A percentile compares a stretch with the other conserved stretches of the same genome.
Evolutionary conservation across 1,139 yeast species (phyloP).

Genomic region (Blastobotrys ciferrii): DNA sequence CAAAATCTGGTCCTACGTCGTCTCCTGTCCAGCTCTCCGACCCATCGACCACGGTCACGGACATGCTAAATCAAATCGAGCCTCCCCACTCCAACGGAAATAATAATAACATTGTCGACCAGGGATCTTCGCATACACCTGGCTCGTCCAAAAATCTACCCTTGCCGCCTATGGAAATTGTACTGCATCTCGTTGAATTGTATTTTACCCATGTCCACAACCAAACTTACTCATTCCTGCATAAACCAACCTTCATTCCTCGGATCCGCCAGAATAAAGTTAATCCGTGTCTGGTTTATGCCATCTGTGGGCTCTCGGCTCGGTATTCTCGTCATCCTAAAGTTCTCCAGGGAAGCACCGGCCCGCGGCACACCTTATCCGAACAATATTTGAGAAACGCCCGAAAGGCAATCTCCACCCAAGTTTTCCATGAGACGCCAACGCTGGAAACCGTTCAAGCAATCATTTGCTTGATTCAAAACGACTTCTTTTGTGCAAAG

Average conservation of each 20-base stretch:
- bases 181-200: slow-evolving; percentile 31
- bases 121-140: slow-evolving; percentile 9
- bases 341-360: slow-evolving; percentile 12
- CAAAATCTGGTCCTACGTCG: slow-evolving; percentile 7
- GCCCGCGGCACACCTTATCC: slow-evolving; percentile 32
- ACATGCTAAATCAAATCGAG: slow-evolving; percentile 1
- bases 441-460: slow-evolving; percentile 40
- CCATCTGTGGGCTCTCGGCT: slow-evolving; percentile 40
- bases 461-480: slow-evolving; percentile 35
- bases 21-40: neutral
- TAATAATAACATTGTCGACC: neutral
- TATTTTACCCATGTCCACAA: slow-evolving; percentile 38
- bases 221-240: slow-evolving; percentile 40
- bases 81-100: neutral
- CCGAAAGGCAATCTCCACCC: slow-evolving; percentile 31
- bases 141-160: slow-evolving; percentile 8
- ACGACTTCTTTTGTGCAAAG: slow-evolving; percentile 38
- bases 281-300: slow-evolving; percentile 34
- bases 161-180: slow-evolving; percentile 25
- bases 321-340: slow-evolving; percentile 39
- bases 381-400: slow-evolving; percentile 35
- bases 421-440: slow-evolving; percentile 35
- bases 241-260: slow-evolving; percentile 36
- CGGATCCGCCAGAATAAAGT: slow-evolving; percentile 32
- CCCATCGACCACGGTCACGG: neutral